Percentiles rank a stretch among this genome's conserved stretches.
Conservation (phyloP, 345 rosid species). For the Melaleuca alternifolia region DNA sequence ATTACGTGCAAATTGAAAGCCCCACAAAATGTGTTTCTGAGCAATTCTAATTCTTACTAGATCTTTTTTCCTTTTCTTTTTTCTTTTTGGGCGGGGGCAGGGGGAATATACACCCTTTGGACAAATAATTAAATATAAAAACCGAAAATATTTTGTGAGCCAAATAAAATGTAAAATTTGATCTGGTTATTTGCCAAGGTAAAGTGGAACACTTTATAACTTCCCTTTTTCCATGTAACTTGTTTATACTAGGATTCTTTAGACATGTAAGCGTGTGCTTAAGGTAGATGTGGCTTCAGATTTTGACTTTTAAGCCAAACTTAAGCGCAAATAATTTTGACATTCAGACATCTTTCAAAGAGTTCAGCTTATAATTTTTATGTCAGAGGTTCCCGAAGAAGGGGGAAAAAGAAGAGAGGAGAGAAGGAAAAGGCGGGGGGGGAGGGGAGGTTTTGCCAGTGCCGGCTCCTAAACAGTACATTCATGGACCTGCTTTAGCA, state of each 20-base stretch:
- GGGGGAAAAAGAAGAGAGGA: too few species aligned
- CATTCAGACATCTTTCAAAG: too few species aligned
- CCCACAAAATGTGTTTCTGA: not conserved
- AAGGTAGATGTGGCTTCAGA: not conserved
- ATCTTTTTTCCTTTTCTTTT: not conserved
- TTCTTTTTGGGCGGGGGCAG: not conserved
- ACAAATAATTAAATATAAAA: not conserved
- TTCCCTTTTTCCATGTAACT: not conserved
- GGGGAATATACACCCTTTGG: not conserved
- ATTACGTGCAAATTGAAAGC: not conserved
- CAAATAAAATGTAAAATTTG: not conserved
- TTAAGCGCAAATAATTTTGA: too few species aligned
- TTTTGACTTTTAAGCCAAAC: too few species aligned
- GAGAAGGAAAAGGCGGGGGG: too few species aligned
- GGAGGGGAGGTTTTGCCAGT: too few species aligned
- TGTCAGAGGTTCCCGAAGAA: not conserved
- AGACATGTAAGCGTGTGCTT: not conserved
- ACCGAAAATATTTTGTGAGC: not conserved
- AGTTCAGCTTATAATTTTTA: not conserved
- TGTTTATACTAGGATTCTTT: not conserved
- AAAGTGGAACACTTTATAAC: not conserved
- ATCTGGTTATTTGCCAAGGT: not conserved
- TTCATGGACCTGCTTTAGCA: too few species aligned
- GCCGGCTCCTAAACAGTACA: too few species aligned
- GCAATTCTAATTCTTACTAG: not conserved